These are phyloP conservation scores for Dactylellina haptotyla DNA, from an alignment of 2,329 filamentous ascomycete genomes.

Conservation along the genomic window DNA sequence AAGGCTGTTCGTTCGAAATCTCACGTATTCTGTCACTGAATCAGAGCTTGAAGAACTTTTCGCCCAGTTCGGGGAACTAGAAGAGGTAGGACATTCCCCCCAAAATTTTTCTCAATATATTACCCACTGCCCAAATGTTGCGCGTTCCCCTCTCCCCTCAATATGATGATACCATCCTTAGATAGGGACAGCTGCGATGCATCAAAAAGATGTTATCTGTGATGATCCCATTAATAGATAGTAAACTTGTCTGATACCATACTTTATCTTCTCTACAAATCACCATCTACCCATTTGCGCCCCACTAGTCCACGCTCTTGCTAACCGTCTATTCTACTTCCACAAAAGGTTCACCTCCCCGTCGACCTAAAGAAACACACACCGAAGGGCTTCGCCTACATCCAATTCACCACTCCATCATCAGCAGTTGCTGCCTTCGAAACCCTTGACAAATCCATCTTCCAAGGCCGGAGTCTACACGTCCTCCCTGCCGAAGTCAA, in stretches of 20 bases:
- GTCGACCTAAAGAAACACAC: slow-evolving; percentile 74
- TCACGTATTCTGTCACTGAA: slow-evolving; percentile 81
- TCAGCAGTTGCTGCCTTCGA: slow-evolving; percentile 82
- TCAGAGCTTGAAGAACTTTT: slow-evolving; percentile 80
- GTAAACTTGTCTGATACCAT: slow-evolving; percentile 88
- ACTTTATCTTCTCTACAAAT: background rate
- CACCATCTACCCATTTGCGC: background rate
- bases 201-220: slow-evolving; percentile 76
- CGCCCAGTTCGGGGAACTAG: slow-evolving; percentile 75
- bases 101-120: slow-evolving; percentile 39
- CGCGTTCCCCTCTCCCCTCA: slow-evolving; percentile 59
- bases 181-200: slow-evolving; percentile 93
- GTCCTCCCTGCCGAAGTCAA: slow-evolving; percentile 86
- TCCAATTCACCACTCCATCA: slow-evolving; percentile 78
- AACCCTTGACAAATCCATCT: slow-evolving; percentile 81
- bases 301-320: slow-evolving; percentile 43
- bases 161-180: slow-evolving; percentile 90
- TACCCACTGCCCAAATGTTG: background rate
- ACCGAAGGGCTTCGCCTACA: slow-evolving; percentile 89
- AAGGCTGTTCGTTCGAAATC: slow-evolving; percentile 86
- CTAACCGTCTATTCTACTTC: slow-evolving; percentile 62
- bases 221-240: slow-evolving; percentile 70
- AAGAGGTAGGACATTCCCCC: slow-evolving; percentile 77
- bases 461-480: slow-evolving; percentile 91
- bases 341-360: slow-evolving; percentile 81